A percentile compares a stretch with the other conserved stretches of the same genome.
Conservation (phyloP, 2,329 filamentous ascomycete genomes). For the Hymenoscyphus scutula region DNA sequence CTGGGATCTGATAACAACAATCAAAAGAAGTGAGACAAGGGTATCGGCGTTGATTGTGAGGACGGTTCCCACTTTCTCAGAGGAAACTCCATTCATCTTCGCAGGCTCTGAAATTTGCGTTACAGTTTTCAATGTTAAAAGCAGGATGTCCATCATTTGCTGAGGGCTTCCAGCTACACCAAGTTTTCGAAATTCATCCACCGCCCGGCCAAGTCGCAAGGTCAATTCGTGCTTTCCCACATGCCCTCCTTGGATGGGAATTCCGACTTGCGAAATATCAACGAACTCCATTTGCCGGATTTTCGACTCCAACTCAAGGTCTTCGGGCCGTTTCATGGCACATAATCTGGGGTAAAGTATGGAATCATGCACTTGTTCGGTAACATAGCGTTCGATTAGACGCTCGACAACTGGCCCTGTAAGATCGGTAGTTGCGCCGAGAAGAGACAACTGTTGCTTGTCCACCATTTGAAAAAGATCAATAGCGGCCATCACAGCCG, state of each 20-base stretch:
- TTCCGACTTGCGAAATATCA: conserved; percentile 91
- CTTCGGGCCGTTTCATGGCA: conserved; percentile 74
- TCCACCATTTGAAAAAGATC: conserved; percentile 95
- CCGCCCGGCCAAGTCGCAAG: conserved; percentile 70
- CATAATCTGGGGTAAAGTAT: conserved; percentile 82
- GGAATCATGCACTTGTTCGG: conserved; percentile 83
- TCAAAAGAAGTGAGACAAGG: conserved; percentile 82
- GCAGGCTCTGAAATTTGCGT: conserved; percentile 63
- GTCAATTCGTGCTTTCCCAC: conserved; percentile 79
- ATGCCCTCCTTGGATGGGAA: conserved; percentile 75
- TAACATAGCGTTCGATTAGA: conserved; percentile 90
- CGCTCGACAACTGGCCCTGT: conserved; percentile 90
- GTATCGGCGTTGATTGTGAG: conserved; percentile 79
- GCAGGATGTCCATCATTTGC: conserved; percentile 39
- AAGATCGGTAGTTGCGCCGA: conserved; percentile 89
- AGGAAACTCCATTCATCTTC: conserved; percentile 31
- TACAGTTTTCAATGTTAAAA: conserved; percentile 67
- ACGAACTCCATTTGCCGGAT: conserved; percentile 92
- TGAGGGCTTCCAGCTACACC: conserved; percentile 51
- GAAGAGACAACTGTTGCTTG: conserved; percentile 86
- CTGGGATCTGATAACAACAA: conserved; percentile 89
- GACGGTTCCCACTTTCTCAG: conserved; percentile 45
- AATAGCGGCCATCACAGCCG: conserved; percentile 87
- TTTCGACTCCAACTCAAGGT: conserved; percentile 82
- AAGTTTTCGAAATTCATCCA: conserved; percentile 92